Evolutionary conservation across 176 grass and related monocot genomes (phyloP).

Genomic region (Bothriochloa decipiens): DNA sequence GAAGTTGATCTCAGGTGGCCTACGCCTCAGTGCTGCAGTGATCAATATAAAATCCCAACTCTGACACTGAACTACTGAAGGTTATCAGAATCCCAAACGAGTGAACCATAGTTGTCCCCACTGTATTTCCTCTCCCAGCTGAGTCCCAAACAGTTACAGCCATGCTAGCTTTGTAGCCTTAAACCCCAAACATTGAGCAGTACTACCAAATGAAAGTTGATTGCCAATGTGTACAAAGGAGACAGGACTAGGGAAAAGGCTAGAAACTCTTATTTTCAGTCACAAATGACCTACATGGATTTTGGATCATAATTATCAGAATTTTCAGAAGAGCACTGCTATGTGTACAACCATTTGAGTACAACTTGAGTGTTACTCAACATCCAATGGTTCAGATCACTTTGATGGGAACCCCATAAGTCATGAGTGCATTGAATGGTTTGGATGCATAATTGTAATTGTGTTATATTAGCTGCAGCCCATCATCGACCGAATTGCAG

Average conservation of each 20-base stretch:
- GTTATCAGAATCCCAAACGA: not conserved
- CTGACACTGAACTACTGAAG: no score
- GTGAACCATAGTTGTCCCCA: not conserved
- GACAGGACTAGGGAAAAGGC: not conserved
- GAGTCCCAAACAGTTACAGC: not conserved
- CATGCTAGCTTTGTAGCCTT: constrained; percentile 20
- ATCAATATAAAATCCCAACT: constrained; percentile 1
- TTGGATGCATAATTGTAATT: not conserved
- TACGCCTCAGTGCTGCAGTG: not conserved
- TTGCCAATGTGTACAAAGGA: not conserved
- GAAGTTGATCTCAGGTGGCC: not conserved
- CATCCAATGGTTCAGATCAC: not conserved
- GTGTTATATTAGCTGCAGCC: not conserved
- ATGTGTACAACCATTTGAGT: not conserved
- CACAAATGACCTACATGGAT: not conserved
- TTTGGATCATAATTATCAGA: constrained; percentile 10
- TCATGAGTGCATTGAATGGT: not conserved
- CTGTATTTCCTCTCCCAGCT: not conserved
- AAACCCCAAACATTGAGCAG: not conserved
- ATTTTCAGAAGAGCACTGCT: not conserved
- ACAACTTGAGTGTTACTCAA: not conserved
- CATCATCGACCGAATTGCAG: not conserved
- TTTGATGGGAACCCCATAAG: not conserved
- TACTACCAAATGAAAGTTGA: not conserved
- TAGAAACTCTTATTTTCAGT: not conserved